Evolutionary conservation across 2,329 filamentous ascomycete genomes (phyloP).

Genomic region (Aureobasidium sp.): DNA sequence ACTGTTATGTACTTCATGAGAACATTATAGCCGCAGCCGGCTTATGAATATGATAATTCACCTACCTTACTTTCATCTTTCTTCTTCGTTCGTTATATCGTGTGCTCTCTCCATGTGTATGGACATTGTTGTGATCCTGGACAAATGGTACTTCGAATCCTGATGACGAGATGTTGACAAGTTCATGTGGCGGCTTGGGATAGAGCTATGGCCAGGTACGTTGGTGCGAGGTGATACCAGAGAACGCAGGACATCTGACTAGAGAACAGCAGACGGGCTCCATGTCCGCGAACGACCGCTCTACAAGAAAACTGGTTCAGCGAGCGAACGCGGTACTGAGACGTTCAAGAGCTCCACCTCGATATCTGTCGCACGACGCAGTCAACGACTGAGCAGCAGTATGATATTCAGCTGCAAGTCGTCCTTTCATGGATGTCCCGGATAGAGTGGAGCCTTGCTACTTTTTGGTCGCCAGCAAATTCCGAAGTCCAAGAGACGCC

Average conservation of each 20-base stretch:
- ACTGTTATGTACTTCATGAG: not conserved
- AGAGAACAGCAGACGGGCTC: not conserved
- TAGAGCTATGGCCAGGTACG: not conserved
- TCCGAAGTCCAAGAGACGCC: not conserved
- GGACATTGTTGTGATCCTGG: no score
- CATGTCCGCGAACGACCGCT: no score
- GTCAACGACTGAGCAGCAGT: no score
- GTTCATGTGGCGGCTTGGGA: not conserved
- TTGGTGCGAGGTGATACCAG: not conserved
- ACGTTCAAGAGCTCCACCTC: no score
- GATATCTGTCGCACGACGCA: no score
- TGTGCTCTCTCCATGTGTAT: no score
- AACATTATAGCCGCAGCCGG: slow-evolving; percentile 5
- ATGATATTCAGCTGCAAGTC: no score
- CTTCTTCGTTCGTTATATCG: no score
- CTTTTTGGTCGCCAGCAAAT: not conserved
- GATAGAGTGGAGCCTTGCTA: no score
- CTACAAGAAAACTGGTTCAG: no score
- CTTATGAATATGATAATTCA: not conserved
- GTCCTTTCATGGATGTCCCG: no score
- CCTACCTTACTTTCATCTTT: not conserved
- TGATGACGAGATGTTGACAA: slow-evolving; percentile 4
- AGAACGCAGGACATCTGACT: not conserved
- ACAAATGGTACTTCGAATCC: not conserved
- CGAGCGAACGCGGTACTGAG: no score